Evolutionary conservation across 2,329 filamentous ascomycete species (phyloP).

Genomic region (Penicillium sp.): DNA sequence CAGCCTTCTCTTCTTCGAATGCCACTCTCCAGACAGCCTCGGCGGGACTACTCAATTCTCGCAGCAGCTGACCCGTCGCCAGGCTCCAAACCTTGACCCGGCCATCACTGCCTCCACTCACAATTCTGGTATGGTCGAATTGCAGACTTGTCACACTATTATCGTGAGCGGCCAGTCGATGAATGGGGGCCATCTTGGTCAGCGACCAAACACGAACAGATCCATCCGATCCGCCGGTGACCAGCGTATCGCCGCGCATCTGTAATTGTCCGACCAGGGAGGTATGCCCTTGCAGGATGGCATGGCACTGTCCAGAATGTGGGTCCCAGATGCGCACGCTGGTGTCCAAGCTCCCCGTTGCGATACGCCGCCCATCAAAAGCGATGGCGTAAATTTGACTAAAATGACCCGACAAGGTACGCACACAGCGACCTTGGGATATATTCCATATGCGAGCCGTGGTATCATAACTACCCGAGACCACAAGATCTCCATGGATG

Average conservation of each 20-base stretch:
- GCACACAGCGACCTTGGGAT: constrained; percentile 83
- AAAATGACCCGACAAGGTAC: constrained; percentile 88
- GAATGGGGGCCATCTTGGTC: constrained; percentile 82
- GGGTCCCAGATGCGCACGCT: constrained; percentile 97
- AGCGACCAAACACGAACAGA: constrained; percentile 96
- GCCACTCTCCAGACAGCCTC: constrained; percentile 97
- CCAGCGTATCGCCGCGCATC: constrained; percentile 88
- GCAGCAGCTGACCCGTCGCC: constrained; percentile 80
- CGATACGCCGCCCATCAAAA: constrained; percentile 88
- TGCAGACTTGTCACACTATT: constrained; percentile 97
- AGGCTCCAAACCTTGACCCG: constrained; percentile 98
- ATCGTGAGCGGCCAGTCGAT: constrained; percentile 90
- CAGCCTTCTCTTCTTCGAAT: constrained; percentile 96
- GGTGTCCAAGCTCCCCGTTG: constrained; percentile 92
- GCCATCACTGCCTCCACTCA: constrained; percentile 95
- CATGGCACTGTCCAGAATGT: constrained; percentile 75
- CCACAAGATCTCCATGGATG: constrained; percentile 91
- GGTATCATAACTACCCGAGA: constrained; percentile 97
- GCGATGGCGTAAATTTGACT: constrained; percentile 99
- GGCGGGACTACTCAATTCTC: constrained; percentile 83
- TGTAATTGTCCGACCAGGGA: constrained; percentile 94
- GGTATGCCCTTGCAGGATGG: constrained; percentile 92
- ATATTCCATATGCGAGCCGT: constrained; percentile 98
- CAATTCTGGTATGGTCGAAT: constrained; percentile 91
- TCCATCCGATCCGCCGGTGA: constrained; percentile 93